phyloP scores from a whole-genome alignment of 2,329 filamentous ascomycete genomes.

The Sordariomycetes sp. region DNA sequence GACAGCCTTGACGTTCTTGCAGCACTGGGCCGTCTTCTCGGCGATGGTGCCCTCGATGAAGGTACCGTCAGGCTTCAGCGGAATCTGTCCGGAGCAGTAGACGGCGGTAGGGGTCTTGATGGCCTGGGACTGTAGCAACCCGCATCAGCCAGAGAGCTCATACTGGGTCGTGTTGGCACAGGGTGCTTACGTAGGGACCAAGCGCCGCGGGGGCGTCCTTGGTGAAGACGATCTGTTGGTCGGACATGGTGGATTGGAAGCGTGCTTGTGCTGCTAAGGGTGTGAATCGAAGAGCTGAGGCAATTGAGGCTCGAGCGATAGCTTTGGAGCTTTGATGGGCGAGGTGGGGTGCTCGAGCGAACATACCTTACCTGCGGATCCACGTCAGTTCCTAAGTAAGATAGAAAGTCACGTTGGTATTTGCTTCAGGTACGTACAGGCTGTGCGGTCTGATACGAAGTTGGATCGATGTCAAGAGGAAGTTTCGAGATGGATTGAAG shows the following conservation, averaged over 20 bases:
- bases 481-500: too few species aligned
- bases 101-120: conserved; percentile 57
- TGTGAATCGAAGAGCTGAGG: conserved; percentile 18
- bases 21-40: conserved; percentile 53
- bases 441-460: too few species aligned
- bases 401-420: too few species aligned
- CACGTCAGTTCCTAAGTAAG: too few species aligned
- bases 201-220: conserved; percentile 51
- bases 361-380: too few species aligned
- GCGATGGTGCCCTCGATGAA: conserved; percentile 50
- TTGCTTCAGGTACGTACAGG: too few species aligned
- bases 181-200: conserved; percentile 50
- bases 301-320: background rate
- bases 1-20: conserved; percentile 76
- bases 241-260: conserved; percentile 31
- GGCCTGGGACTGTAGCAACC: conserved; percentile 48
- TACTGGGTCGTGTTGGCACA: too few species aligned
- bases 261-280: conserved; percentile 14
- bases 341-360: too few species aligned
- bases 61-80: conserved; percentile 47
- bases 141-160: too few species aligned
- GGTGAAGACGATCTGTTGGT: conserved; percentile 43
- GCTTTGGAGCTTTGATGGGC: too few species aligned
- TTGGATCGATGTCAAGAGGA: too few species aligned
- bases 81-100: conserved; percentile 67